These are phyloP conservation scores for Tetracentron sinense DNA, from an alignment of 164 flowering plant genomes.

Conservation along the genomic window DNA sequence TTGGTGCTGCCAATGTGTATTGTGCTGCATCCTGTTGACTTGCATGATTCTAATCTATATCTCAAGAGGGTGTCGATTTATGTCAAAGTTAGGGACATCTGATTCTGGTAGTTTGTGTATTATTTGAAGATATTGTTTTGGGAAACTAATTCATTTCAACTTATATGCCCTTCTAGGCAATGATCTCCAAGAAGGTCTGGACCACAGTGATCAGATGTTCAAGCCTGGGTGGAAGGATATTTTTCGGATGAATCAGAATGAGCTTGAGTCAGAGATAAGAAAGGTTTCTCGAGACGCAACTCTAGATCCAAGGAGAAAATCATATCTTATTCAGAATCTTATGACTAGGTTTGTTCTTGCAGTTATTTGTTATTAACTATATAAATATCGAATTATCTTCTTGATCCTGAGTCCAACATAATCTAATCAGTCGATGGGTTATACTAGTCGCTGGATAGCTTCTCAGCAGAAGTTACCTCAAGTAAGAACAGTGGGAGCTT, in stretches of 20 bases:
- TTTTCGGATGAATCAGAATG: conserved; percentile 89
- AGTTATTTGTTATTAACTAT: background rate
- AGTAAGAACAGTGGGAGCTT: conserved; percentile 39
- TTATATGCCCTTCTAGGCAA: conserved; percentile 30
- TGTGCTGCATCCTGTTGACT: background rate
- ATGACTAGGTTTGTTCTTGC: conserved; percentile 74
- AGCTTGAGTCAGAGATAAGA: conserved; percentile 88
- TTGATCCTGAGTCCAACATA: conserved; percentile 4
- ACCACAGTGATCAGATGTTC: conserved; percentile 60
- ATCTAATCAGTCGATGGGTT: conserved; percentile 14
- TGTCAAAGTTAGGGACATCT: background rate
- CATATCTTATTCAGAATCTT: conserved; percentile 82
- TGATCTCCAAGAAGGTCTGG: conserved; percentile 49
- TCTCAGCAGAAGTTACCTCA: conserved; percentile 83
- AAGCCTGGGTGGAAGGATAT: conserved; percentile 99
- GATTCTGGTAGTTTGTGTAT: background rate
- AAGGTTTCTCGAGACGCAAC: conserved; percentile 76
- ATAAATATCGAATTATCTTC: background rate
- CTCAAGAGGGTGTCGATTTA: background rate
- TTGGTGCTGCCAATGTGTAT: background rate
- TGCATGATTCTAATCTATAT: background rate
- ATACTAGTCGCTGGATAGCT: conserved; percentile 86
- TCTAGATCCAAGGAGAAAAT: conserved; percentile 91
- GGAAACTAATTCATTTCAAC: background rate
- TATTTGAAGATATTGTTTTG: background rate